Base-by-base conservation (phyloP, 805 yeast species). In the Yamadazyma paraphyllophila region DNA sequence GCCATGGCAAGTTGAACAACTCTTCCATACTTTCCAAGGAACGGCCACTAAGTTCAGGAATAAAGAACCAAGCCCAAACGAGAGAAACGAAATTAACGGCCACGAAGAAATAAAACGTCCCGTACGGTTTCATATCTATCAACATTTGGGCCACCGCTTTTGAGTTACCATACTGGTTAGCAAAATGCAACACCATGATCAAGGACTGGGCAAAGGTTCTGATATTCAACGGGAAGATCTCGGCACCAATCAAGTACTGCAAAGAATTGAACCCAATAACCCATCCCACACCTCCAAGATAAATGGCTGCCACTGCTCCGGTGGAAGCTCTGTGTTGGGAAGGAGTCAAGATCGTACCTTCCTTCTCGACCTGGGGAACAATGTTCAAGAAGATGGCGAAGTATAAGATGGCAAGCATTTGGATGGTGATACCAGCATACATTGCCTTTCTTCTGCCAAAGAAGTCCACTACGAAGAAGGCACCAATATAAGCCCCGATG, bases 241-340 rank as follows among this genome's bases (percentile, higher is more conserved):
- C 84, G 2, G 83, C 69, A 47, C 77, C 78, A 52, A 79, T 61
- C 51, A 79, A 65, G 55, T 78, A 79, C 56, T 79, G 83, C 40
- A 78, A 65, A 0, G 79, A 65, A 60, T 80, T 80, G 73, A 77
- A 80, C 31, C 83, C 83, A 60, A 79, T 58, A 24, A 80, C 73
- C 84, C 83, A 80, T 29, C 82, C 82, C 15, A 70, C 65, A 52
- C 83, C 83, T 26, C 71, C 65, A 27, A 78, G 52, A 51, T 65
- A 78, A 24, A 80, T 53, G 39, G 78, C 70, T 1, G 81, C 80
- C 52, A 79, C 58, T 7, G 82, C 83, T 41, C 67, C 78, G 40
- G 63, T 58, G 30, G 77, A 66, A 2, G 80, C 80, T 3, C 54
- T 50, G 16, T 48, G 45, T 46, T 69, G 59, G 3, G 71, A 56